Conservation (phyloP, 129 eudicot species). For the Solidago caesia region DNA sequence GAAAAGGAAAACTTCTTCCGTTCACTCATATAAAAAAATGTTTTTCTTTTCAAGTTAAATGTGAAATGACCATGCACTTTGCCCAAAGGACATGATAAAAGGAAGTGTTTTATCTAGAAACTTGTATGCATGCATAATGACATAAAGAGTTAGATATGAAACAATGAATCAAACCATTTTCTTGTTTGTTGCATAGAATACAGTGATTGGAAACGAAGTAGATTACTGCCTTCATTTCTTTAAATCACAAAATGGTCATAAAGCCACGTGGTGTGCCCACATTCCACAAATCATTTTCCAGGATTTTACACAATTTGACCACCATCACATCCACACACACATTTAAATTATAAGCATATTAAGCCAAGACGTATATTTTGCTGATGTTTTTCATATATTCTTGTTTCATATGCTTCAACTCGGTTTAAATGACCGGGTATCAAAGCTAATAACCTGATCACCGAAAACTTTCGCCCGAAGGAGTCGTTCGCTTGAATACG, state of each 20-base stretch:
- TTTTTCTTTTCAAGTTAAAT: neutral
- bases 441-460: no score
- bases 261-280: conserved; percentile 40
- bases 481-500: no score
- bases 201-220: conserved; percentile 22
- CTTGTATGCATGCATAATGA: conserved; percentile 30
- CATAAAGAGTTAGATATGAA: conserved; percentile 13
- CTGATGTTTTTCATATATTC: no score
- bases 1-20: no score
- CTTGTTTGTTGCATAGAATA: conserved; percentile 27
- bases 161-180: conserved; percentile 30
- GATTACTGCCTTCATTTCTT: conserved; percentile 26
- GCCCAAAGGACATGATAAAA: neutral
- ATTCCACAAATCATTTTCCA: conserved; percentile 33
- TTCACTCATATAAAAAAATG: neutral
- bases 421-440: no score
- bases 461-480: no score
- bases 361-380: no score
- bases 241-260: conserved; percentile 25
- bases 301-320: conserved; percentile 33
- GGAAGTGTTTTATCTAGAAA: conserved; percentile 17
- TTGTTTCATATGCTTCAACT: no score
- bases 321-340: neutral
- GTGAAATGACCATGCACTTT: neutral
- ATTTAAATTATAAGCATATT: no score